phyloP scores from a whole-genome alignment of 2,329 filamentous ascomycete species.

The Ambrosiella xylebori region DNA sequence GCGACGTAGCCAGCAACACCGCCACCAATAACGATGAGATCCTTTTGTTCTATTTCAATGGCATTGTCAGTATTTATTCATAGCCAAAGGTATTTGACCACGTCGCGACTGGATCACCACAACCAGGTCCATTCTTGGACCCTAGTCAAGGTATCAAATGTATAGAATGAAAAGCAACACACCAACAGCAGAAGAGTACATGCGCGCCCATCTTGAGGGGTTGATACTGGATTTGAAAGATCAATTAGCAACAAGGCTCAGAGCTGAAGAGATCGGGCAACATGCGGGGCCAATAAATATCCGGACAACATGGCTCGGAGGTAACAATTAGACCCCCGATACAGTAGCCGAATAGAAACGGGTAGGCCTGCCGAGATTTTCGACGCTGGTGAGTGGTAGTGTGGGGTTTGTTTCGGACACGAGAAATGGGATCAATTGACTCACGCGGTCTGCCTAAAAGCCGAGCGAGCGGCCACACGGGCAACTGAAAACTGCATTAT shows the following conservation, averaged over 20 bases:
- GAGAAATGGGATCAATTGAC: constrained; percentile 3
- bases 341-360: too few species aligned
- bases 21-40: constrained; percentile 93
- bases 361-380: not conserved
- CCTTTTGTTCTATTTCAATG: constrained; percentile 59
- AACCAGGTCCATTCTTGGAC: too few species aligned
- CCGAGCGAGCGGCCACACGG: constrained; percentile 38
- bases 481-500: constrained; percentile 47
- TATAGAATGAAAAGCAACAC: constrained; percentile 18
- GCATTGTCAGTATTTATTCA: constrained; percentile 19
- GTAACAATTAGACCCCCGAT: too few species aligned
- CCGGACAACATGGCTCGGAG: too few species aligned
- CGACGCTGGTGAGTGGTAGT: not conserved
- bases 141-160: not conserved
- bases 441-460: constrained; percentile 34
- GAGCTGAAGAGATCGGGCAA: too few species aligned
- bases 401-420: not conserved
- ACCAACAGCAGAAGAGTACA: constrained; percentile 42
- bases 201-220: constrained; percentile 34
- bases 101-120: not conserved
- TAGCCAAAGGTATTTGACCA: not conserved
- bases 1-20: constrained; percentile 97
- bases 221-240: not conserved
- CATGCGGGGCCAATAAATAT: too few species aligned
- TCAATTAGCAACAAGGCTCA: not conserved